Conservation (phyloP, 148 eudicot species). For the Amaranthus cruentus region DNA sequence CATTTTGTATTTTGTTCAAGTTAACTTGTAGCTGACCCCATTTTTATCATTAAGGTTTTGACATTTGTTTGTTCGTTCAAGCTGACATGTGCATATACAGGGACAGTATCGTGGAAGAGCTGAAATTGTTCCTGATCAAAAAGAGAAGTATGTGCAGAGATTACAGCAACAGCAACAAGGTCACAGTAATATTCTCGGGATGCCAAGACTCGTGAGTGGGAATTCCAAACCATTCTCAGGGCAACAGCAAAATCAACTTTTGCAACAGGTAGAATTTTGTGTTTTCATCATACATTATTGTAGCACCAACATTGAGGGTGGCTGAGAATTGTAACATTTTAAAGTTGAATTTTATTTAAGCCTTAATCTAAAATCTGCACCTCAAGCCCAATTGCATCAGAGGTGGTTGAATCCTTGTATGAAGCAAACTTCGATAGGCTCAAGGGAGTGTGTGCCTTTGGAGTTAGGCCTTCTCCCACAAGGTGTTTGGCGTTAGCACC, state of each 20-base stretch:
- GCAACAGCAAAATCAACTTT: slow-evolving; percentile 73
- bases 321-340: not conserved
- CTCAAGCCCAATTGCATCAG: not conserved
- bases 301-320: not conserved
- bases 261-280: slow-evolving; percentile 66
- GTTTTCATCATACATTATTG: not conserved
- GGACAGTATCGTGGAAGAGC: slow-evolving; percentile 89
- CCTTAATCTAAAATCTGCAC: not conserved
- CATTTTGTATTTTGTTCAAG: too few species aligned
- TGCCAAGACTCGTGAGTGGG: slow-evolving; percentile 67
- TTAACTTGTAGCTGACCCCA: too few species aligned
- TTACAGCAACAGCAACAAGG: slow-evolving; percentile 90
- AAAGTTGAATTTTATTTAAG: slow-evolving; percentile 1
- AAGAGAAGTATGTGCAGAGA: slow-evolving; percentile 81
- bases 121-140: slow-evolving; percentile 95
- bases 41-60: too few species aligned
- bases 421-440: not conserved
- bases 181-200: slow-evolving; percentile 72
- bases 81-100: slow-evolving; percentile 27
- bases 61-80: not conserved
- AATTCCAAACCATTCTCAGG: slow-evolving; percentile 73
- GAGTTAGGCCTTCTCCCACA: too few species aligned
- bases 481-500: too few species aligned
- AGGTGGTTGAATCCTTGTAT: not conserved
- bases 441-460: too few species aligned